Conservation (phyloP, 1,284 basidiomycete species). For the Ceratobasidium sp. region DNA sequence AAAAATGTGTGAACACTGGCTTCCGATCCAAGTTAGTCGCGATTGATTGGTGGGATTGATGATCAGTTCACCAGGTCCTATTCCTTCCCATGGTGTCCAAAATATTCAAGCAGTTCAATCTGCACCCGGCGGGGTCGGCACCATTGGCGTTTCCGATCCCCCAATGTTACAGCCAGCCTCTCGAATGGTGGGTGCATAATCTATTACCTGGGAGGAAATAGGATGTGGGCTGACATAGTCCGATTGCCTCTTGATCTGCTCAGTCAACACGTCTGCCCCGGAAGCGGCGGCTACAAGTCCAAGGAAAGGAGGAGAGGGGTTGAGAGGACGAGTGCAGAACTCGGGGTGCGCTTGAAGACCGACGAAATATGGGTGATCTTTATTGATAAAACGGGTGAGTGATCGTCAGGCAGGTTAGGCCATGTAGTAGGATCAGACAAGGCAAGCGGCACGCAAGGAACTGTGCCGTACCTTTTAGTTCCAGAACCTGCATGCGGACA, state of each 20-base stretch:
- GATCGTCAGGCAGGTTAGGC: neutral
- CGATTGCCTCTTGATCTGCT: conserved; percentile 78
- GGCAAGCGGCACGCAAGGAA: neutral
- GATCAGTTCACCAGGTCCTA: too few species aligned
- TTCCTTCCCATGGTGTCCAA: too few species aligned
- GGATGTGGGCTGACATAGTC: conserved; percentile 58
- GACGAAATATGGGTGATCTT: conserved; percentile 95
- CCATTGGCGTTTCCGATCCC: conserved; percentile 29
- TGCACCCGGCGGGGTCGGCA: too few species aligned
- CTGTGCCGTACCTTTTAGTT: conserved; percentile 74
- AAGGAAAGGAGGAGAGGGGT: conserved; percentile 97
- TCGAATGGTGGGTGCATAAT: conserved; percentile 15
- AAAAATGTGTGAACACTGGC: too few species aligned
- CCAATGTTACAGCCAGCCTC: conserved; percentile 38
- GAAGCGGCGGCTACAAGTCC: conserved; percentile 93
- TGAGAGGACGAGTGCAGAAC: conserved; percentile 98
- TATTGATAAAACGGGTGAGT: conserved; percentile 31
- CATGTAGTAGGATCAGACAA: too few species aligned
- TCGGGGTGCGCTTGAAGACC: conserved; percentile 98
- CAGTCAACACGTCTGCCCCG: conserved; percentile 69
- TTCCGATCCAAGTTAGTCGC: too few species aligned
- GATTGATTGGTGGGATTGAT: too few species aligned
- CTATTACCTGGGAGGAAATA: conserved; percentile 10
- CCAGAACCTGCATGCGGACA: conserved; percentile 97
- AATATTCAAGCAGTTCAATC: too few species aligned